These are phyloP conservation scores for Hypoxylon sp. DNA, from an alignment of 2,329 filamentous ascomycete genomes.

Conservation along the genomic window DNA sequence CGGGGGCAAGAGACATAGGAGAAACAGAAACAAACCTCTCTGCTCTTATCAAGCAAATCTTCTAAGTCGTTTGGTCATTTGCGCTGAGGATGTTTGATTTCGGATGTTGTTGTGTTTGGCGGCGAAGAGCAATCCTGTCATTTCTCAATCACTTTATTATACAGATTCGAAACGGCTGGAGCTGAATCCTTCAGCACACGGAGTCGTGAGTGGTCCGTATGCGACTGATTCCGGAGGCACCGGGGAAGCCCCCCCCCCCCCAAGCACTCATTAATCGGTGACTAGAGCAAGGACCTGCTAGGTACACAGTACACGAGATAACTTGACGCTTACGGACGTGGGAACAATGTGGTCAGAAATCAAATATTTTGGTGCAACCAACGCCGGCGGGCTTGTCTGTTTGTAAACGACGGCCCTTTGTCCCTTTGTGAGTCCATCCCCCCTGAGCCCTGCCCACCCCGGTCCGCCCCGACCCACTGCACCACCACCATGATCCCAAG, in stretches of 20 bases:
- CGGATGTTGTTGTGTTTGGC: neutral
- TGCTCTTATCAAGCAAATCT: neutral
- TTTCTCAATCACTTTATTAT: neutral
- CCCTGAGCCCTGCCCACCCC: neutral
- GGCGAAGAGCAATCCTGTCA: neutral
- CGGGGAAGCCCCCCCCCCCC: neutral
- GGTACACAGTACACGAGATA: neutral
- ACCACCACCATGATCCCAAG: neutral
- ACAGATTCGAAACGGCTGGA: neutral
- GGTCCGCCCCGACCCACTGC: neutral
- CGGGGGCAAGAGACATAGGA: neutral
- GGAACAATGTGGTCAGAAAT: neutral
- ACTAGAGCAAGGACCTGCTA: too few species aligned
- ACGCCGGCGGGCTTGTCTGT: neutral
- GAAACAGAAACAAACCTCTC: neutral
- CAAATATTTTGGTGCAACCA: slow-evolving; percentile 1
- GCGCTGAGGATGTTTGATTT: neutral
- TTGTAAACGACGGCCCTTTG: too few species aligned
- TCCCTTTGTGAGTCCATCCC: neutral
- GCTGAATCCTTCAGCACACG: neutral
- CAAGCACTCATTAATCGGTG: neutral
- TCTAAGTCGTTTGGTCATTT: neutral
- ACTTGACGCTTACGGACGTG: neutral
- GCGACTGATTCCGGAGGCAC: neutral
- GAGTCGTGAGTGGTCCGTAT: neutral